Evolutionary conservation across 768 basidiomycete species (phyloP).

Genomic region (Boletus pseudo-olivaceus): DNA sequence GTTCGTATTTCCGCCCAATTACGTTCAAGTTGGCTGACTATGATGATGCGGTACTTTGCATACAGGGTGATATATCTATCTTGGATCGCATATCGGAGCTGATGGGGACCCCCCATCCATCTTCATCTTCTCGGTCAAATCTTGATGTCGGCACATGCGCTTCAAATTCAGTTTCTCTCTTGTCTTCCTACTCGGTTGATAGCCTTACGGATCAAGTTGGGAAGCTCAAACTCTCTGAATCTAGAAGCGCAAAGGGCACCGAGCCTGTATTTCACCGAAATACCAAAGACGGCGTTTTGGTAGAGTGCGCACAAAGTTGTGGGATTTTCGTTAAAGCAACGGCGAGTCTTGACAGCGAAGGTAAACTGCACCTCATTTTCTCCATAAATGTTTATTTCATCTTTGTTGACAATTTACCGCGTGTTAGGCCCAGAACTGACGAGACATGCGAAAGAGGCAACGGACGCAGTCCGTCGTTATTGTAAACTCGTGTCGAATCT

Average conservation of each 20-base stretch:
- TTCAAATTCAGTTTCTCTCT: neutral
- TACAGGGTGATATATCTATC: conserved; percentile 44
- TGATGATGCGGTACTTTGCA: neutral
- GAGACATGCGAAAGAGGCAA: conserved; percentile 19
- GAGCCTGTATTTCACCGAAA: neutral
- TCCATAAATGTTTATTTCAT: neutral
- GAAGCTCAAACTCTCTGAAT: conserved; percentile 19
- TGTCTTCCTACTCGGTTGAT: conserved; percentile 16
- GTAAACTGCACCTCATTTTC: conserved; percentile 1
- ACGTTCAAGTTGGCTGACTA: neutral
- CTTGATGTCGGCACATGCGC: neutral
- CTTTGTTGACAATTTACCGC: neutral
- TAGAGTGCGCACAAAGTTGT: conserved; percentile 41
- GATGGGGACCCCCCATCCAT: conserved; percentile 28
- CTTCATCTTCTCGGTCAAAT: conserved; percentile 2
- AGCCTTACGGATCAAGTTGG: conserved; percentile 14
- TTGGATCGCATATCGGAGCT: conserved; percentile 47
- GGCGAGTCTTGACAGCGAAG: conserved; percentile 28
- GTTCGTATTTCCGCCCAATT: neutral
- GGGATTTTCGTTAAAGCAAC: conserved; percentile 45
- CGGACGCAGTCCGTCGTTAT: conserved; percentile 19
- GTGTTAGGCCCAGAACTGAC: conserved; percentile 13
- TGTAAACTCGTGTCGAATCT: conserved; percentile 11
- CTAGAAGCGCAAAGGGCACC: neutral
- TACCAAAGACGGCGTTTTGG: conserved; percentile 17